phyloP scores from a whole-genome alignment of 495 filamentous ascomycete genomes.

The Margaritispora aquatica region DNA sequence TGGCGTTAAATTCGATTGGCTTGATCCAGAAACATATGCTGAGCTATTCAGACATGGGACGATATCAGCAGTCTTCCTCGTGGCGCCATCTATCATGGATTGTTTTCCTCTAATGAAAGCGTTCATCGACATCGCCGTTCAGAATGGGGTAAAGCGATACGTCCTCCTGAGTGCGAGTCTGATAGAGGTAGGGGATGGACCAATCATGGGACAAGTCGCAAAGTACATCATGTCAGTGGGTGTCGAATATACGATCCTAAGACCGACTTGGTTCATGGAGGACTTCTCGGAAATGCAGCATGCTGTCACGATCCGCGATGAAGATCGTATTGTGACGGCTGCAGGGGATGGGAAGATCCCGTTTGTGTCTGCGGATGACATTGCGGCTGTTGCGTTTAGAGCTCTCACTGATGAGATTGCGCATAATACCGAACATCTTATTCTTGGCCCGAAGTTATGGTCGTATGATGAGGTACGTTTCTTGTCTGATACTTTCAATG shows the following conservation, averaged over 20 bases:
- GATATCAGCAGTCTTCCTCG: constrained; percentile 35
- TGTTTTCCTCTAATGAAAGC: constrained; percentile 33
- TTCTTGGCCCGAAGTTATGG: constrained; percentile 41
- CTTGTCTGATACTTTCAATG: background rate
- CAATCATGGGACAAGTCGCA: constrained; percentile 31
- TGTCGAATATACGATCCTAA: constrained; percentile 30
- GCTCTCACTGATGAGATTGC: constrained; percentile 33
- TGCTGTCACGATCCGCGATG: constrained; percentile 30
- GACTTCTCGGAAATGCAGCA: constrained; percentile 27
- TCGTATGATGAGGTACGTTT: constrained; percentile 37
- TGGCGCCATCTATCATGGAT: constrained; percentile 24
- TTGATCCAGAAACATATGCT: constrained; percentile 33
- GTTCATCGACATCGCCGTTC: constrained; percentile 32
- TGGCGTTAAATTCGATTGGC: constrained; percentile 42
- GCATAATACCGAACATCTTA: constrained; percentile 36
- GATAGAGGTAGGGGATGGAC: constrained; percentile 30
- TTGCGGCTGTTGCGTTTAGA: constrained; percentile 39
- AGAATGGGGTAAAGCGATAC: constrained; percentile 29
- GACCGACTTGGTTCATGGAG: constrained; percentile 24
- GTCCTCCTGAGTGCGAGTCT: constrained; percentile 40
- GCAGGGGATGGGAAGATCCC: constrained; percentile 37
- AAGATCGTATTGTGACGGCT: constrained; percentile 38
- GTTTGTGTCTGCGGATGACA: constrained; percentile 41
- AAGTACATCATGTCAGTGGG: constrained; percentile 32
- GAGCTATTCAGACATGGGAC: constrained; percentile 22